phyloP scores from a whole-genome alignment of 2,329 filamentous ascomycete species.

The Sporothrix humicola region DNA sequence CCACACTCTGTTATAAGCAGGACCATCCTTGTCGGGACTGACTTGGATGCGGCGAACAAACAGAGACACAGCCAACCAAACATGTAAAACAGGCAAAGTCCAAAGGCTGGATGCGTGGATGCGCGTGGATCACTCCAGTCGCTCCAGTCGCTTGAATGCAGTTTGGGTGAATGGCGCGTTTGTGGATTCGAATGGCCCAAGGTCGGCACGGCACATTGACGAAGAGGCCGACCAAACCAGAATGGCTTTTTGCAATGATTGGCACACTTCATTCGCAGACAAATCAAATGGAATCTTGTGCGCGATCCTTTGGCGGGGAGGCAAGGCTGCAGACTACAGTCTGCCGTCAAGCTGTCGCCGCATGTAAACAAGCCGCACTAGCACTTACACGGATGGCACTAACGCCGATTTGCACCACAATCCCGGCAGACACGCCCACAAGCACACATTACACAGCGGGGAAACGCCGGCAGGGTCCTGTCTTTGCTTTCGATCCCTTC shows the following conservation, averaged over 20 bases:
- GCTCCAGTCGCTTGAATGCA: no score
- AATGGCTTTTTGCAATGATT: background rate
- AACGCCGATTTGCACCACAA: no score
- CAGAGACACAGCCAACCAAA: background rate
- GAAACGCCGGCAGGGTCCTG: background rate
- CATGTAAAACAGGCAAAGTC: no score
- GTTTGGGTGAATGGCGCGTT: slow-evolving; percentile 10
- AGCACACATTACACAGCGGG: no score
- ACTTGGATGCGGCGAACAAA: background rate
- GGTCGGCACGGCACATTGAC: background rate
- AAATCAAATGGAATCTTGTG: background rate
- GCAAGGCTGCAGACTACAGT: background rate
- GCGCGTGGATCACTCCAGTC: slow-evolving; percentile 1
- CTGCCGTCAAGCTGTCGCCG: slow-evolving; percentile 3
- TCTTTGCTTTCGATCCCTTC: background rate
- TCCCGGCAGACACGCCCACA: no score
- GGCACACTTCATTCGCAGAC: background rate
- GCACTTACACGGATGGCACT: background rate
- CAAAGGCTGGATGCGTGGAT: slow-evolving; percentile 16
- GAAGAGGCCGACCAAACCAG: no score
- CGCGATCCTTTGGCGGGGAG: background rate
- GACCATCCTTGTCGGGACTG: background rate
- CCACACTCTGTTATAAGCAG: slow-evolving; percentile 13
- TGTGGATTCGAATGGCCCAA: slow-evolving; percentile 14
- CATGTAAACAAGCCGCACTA: slow-evolving; percentile 22